Conservation (phyloP, 805 yeast species). For the Candida ascalaphidarum region DNA sequence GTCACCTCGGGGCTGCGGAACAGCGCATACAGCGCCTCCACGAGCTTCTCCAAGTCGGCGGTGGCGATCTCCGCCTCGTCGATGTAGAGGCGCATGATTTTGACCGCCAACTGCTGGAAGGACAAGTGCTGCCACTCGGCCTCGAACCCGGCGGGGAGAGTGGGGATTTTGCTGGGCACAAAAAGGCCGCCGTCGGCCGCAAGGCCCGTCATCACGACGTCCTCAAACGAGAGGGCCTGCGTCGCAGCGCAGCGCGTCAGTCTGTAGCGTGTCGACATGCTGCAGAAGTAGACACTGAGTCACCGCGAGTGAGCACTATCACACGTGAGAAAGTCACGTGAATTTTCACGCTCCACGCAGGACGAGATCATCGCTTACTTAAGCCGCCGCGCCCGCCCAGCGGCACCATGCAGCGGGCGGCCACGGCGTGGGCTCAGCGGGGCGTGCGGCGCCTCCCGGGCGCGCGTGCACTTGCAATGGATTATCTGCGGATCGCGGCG, state of each 20-base stretch:
- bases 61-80: slow-evolving; percentile 63
- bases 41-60: slow-evolving; percentile 54
- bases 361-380: too few species aligned
- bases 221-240: slow-evolving; percentile 61
- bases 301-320: too few species aligned
- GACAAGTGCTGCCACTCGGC: slow-evolving; percentile 63
- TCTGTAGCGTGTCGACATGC: slow-evolving; percentile 39
- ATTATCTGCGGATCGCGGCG: too few species aligned
- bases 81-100: slow-evolving; percentile 76
- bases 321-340: too few species aligned
- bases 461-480: too few species aligned
- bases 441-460: too few species aligned
- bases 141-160: slow-evolving; percentile 47
- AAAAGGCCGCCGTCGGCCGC: slow-evolving; percentile 97
- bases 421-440: too few species aligned
- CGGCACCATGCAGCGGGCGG: too few species aligned
- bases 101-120: slow-evolving; percentile 82
- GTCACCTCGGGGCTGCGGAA: slow-evolving; percentile 87
- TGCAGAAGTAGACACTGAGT: too few species aligned
- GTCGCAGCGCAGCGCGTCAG: slow-evolving; percentile 61
- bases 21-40: slow-evolving; percentile 74
- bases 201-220: slow-evolving; percentile 79
- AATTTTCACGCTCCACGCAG: too few species aligned
- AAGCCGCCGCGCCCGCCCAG: too few species aligned
- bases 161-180: slow-evolving; percentile 77